Evolutionary conservation across 23 red algal genomes (phyloP).

Genomic region (Gracilaria gracilis): DNA sequence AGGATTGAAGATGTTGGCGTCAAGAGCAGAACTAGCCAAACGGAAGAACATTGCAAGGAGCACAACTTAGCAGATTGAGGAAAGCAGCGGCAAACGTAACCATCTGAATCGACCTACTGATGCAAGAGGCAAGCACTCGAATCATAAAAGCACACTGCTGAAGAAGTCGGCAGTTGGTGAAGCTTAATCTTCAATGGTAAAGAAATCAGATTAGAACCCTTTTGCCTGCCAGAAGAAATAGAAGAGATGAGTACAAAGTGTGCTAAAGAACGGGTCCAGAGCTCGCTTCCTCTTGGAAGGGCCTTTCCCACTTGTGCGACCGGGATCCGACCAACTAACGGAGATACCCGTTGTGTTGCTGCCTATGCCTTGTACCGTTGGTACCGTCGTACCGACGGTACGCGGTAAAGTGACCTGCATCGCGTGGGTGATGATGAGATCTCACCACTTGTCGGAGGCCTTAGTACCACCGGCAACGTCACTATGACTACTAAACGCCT

Average conservation of each 20-base stretch:
- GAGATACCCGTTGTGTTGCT: too few relatives aligned
- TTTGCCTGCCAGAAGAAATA: neutral
- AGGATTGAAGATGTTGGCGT: too few relatives aligned
- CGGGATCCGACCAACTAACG: too few relatives aligned
- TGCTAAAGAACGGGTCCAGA: neutral
- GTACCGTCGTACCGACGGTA: neutral
- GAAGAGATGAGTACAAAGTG: too few relatives aligned
- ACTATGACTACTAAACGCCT: neutral
- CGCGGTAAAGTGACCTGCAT: neutral
- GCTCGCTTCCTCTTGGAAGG: neutral
- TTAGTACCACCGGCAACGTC: neutral
- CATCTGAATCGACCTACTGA: neutral
- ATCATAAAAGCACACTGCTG: neutral
- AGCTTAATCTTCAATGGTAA: neutral
- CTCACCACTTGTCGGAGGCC: neutral
- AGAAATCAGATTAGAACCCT: neutral
- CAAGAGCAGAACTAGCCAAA: too few relatives aligned
- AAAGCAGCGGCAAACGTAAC: neutral
- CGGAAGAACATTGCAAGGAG: too few relatives aligned
- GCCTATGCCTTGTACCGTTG: too few relatives aligned
- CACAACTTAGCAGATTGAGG: neutral
- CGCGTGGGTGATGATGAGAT: neutral
- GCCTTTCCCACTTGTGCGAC: neutral
- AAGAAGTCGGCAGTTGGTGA: neutral
- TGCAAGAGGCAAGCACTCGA: too few relatives aligned